A percentile compares a stretch with the other conserved stretches of the same genome.
These are phyloP conservation scores for Arabidopsis suecica DNA, from an alignment of 345 rosid species.

Conservation along the genomic window DNA sequence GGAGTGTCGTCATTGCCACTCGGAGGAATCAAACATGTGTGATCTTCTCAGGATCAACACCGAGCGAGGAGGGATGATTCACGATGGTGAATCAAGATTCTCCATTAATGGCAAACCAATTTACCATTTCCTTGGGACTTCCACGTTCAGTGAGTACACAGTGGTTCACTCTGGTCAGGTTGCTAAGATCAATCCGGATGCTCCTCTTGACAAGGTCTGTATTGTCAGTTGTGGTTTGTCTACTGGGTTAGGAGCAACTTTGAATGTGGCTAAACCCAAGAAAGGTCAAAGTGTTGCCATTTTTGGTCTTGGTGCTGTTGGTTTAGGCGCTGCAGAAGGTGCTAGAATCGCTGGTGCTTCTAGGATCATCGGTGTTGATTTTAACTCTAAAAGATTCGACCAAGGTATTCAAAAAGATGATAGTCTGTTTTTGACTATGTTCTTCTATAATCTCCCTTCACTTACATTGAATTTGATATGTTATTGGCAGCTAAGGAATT, in stretches of 20 bases:
- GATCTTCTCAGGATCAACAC: slow-evolving; percentile 83
- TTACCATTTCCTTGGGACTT: slow-evolving; percentile 75
- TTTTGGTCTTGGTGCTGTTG: slow-evolving; percentile 82
- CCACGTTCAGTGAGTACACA: slow-evolving; percentile 86
- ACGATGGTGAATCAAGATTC: slow-evolving; percentile 73
- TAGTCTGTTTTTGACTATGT: neutral
- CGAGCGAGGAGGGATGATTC: slow-evolving; percentile 69
- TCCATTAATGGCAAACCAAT: slow-evolving; percentile 74
- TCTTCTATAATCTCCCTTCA: neutral
- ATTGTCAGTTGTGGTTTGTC: slow-evolving; percentile 77
- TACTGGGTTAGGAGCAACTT: slow-evolving; percentile 79
- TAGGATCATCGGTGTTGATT: slow-evolving; percentile 80
- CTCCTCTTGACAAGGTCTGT: slow-evolving; percentile 87
- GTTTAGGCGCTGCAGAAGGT: slow-evolving; percentile 89
- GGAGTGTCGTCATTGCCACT: slow-evolving; percentile 72
- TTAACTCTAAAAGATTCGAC: slow-evolving; percentile 61
- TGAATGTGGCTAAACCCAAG: slow-evolving; percentile 78
- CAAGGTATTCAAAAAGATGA: slow-evolving; percentile 39
- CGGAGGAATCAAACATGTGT: slow-evolving; percentile 88
- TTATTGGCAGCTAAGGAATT: slow-evolving; percentile 64
- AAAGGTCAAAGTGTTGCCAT: slow-evolving; percentile 69
- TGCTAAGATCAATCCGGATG: slow-evolving; percentile 76
- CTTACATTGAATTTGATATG: slow-evolving; percentile 28
- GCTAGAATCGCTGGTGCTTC: slow-evolving; percentile 72
- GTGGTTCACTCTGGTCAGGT: slow-evolving; percentile 75